Conservation (phyloP, 2,329 filamentous ascomycete species). For the Biscogniauxia mediterranea region DNA sequence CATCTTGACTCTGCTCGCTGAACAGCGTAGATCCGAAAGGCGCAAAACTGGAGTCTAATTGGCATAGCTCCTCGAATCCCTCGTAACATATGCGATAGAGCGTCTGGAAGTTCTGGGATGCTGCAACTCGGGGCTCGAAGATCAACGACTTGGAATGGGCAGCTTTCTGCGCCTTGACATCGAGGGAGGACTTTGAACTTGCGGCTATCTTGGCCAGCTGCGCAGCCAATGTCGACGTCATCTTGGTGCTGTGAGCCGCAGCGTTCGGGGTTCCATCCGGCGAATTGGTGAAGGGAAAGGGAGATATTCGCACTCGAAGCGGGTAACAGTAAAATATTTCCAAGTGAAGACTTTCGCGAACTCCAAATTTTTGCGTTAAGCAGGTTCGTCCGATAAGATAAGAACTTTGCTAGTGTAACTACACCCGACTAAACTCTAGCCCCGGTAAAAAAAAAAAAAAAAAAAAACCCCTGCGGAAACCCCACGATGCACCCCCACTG, state of each 20-base stretch:
- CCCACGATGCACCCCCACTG: not conserved
- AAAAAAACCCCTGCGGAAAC: too few relatives aligned
- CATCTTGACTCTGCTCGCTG: slow-evolving; percentile 85
- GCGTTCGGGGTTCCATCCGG: not conserved
- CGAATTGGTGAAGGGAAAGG: not conserved
- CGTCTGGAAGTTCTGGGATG: slow-evolving; percentile 84
- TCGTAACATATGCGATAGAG: slow-evolving; percentile 84
- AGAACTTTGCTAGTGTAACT: too few relatives aligned
- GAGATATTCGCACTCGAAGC: not conserved
- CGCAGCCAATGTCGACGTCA: slow-evolving; percentile 85
- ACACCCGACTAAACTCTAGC: not conserved
- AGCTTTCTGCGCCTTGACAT: slow-evolving; percentile 88
- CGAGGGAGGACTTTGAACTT: slow-evolving; percentile 84
- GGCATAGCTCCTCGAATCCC: slow-evolving; percentile 88
- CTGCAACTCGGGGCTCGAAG: slow-evolving; percentile 82
- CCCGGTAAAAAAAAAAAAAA: not conserved
- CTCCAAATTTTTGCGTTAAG: not conserved
- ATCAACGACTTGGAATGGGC: slow-evolving; percentile 93
- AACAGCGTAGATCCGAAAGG: slow-evolving; percentile 78
- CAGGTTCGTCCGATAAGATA: not conserved
- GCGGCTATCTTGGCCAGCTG: slow-evolving; percentile 92
- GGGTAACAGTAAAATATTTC: not conserved
- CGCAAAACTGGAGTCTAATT: slow-evolving; percentile 75
- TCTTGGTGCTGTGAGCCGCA: slow-evolving; percentile 36
- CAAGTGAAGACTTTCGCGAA: not conserved